Conservation (phyloP, 805 yeast species). For the Starmerella riodocensis region DNA sequence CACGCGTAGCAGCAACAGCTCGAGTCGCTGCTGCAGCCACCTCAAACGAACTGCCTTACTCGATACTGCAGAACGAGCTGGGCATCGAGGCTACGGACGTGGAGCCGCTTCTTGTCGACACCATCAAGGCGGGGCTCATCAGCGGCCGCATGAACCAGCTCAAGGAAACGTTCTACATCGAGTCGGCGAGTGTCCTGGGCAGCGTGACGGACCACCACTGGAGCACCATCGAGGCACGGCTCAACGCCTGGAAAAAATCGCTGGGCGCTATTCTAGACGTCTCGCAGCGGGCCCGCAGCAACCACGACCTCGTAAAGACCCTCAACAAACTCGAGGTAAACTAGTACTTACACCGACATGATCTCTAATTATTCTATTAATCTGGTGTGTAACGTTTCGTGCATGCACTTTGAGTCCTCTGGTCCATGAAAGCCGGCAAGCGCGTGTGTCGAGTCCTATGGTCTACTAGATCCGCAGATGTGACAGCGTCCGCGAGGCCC, state of each 20-base stretch:
- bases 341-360: too few species aligned
- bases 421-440: too few species aligned
- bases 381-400: too few species aligned
- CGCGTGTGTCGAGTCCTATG: too few species aligned
- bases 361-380: too few species aligned
- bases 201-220: slow-evolving; percentile 30
- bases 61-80: slow-evolving; percentile 25
- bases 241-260: slow-evolving; percentile 28
- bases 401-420: too few species aligned
- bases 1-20: slow-evolving; percentile 24
- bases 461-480: too few species aligned
- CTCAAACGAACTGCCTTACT: slow-evolving; percentile 23
- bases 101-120: slow-evolving; percentile 32
- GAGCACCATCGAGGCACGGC: slow-evolving; percentile 26
- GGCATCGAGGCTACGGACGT: slow-evolving; percentile 26
- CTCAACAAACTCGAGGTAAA: slow-evolving; percentile 17
- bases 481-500: too few species aligned
- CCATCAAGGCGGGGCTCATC: slow-evolving; percentile 32
- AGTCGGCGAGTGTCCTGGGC: slow-evolving; percentile 29
- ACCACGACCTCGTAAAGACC: slow-evolving; percentile 14
- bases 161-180: slow-evolving; percentile 27
- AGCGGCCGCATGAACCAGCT: slow-evolving; percentile 34
- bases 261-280: slow-evolving; percentile 17
- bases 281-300: slow-evolving; percentile 10
- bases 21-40: slow-evolving; percentile 18